Evolutionary conservation across 148 eudicot genomes (phyloP).

Genomic region (Camellia japonica): DNA sequence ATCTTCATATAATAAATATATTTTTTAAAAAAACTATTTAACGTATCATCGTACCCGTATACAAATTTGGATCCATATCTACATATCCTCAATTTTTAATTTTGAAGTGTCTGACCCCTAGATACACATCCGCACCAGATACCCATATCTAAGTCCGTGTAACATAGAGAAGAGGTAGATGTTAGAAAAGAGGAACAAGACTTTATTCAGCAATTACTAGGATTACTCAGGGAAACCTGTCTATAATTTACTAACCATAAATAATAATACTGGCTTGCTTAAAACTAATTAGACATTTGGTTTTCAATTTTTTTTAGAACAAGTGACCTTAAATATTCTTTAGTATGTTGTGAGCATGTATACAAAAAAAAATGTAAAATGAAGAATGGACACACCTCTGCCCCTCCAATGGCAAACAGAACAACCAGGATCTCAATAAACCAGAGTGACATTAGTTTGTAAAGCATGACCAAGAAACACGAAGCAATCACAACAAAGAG

Average conservation of each 20-base stretch:
- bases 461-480: constrained; percentile 87
- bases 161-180: background rate
- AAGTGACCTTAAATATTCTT: background rate
- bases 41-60: no score
- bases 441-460: constrained; percentile 91
- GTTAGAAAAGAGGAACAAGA: constrained; percentile 5
- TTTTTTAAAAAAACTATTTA: no score
- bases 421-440: constrained; percentile 92
- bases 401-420: constrained; percentile 90
- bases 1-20: no score
- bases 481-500: constrained; percentile 87
- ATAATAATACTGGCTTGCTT: background rate
- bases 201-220: background rate
- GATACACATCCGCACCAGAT: no score
- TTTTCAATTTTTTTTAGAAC: background rate
- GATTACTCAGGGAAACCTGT: background rate
- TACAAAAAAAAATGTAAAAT: background rate
- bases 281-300: background rate
- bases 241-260: background rate
- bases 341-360: background rate
- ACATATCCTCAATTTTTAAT: no score
- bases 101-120: no score
- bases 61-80: no score
- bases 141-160: no score
- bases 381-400: constrained; percentile 59